A percentile compares a stretch with the other conserved stretches of the same genome.
phyloP scores from a whole-genome alignment of 306 rosid genomes.

The Castanea sativa region DNA sequence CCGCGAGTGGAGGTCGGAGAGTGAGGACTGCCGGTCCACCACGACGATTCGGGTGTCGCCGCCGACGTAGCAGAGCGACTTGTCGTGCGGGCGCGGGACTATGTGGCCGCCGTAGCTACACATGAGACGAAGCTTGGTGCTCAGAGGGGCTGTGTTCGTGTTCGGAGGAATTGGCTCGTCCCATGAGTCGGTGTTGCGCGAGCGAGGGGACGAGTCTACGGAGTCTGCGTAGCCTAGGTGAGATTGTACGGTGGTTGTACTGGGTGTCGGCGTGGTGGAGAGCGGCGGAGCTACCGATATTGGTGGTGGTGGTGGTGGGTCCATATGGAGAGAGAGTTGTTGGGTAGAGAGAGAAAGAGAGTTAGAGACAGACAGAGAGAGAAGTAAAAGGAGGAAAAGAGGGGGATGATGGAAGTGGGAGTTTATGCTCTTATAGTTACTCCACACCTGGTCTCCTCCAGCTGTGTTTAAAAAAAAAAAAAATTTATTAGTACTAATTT shows the following conservation, averaged over 20 bases:
- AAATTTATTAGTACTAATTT: background rate
- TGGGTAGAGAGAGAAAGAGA: background rate
- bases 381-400: constrained; percentile 6
- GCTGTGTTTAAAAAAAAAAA: background rate
- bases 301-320: constrained; percentile 30
- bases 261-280: constrained; percentile 24
- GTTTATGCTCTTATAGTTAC: constrained; percentile 35
- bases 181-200: constrained; percentile 83
- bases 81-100: constrained; percentile 94
- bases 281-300: constrained; percentile 15
- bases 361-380: background rate
- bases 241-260: constrained; percentile 22
- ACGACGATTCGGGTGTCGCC: constrained; percentile 91
- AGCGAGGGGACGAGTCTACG: constrained; percentile 76
- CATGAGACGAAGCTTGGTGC: constrained; percentile 71
- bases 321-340: constrained; percentile 28
- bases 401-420: background rate
- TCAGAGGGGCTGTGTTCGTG: constrained; percentile 14
- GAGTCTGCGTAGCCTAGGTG: constrained; percentile 68
- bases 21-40: constrained; percentile 65
- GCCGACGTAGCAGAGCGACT: constrained; percentile 90
- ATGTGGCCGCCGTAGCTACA: constrained; percentile 98
- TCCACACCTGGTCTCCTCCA: constrained; percentile 27
- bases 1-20: constrained; percentile 65
- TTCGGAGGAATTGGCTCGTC: constrained; percentile 61